Evolutionary conservation across 2,329 filamentous ascomycete genomes (phyloP).

Genomic region (Alternaria tenuissima): DNA sequence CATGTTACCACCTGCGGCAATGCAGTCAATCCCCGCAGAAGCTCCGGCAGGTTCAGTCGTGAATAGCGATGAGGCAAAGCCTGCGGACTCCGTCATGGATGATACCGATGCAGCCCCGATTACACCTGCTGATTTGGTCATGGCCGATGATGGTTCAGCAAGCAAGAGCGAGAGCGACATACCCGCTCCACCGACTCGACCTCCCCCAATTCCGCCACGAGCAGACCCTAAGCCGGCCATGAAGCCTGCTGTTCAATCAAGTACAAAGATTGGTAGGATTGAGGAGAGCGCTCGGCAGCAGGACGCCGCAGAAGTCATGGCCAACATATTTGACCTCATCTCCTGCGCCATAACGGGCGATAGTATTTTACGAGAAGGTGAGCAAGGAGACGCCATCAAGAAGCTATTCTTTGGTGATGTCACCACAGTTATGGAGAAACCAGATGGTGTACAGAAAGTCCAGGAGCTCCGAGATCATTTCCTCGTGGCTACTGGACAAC

Average conservation of each 20-base stretch:
- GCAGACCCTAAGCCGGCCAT: slow-evolving; percentile 38
- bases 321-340: slow-evolving; percentile 88
- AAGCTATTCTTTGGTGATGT: slow-evolving; percentile 53
- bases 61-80: slow-evolving; percentile 1
- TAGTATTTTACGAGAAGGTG: slow-evolving; percentile 71
- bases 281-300: slow-evolving; percentile 76
- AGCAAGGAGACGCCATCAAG: slow-evolving; percentile 84
- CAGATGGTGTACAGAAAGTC: slow-evolving; percentile 57
- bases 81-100: slow-evolving; percentile 5
- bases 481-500: slow-evolving; percentile 65
- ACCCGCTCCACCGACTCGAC: slow-evolving; percentile 54
- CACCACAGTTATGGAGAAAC: slow-evolving; percentile 52
- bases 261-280: slow-evolving; percentile 56
- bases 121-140: slow-evolving; percentile 32
- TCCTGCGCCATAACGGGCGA: slow-evolving; percentile 83
- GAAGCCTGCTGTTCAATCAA: slow-evolving; percentile 17
- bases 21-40: not conserved
- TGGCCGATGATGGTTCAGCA: slow-evolving; percentile 36
- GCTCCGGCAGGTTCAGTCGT: slow-evolving; percentile 2
- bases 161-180: slow-evolving; percentile 28
- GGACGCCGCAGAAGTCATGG: slow-evolving; percentile 95
- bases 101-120: slow-evolving; percentile 6
- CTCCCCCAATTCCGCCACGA: slow-evolving; percentile 68
- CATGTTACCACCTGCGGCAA: slow-evolving; percentile 47
- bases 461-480: slow-evolving; percentile 70